phyloP scores from a whole-genome alignment of 2,329 filamentous ascomycete species.

The Cercospora brassicicola region DNA sequence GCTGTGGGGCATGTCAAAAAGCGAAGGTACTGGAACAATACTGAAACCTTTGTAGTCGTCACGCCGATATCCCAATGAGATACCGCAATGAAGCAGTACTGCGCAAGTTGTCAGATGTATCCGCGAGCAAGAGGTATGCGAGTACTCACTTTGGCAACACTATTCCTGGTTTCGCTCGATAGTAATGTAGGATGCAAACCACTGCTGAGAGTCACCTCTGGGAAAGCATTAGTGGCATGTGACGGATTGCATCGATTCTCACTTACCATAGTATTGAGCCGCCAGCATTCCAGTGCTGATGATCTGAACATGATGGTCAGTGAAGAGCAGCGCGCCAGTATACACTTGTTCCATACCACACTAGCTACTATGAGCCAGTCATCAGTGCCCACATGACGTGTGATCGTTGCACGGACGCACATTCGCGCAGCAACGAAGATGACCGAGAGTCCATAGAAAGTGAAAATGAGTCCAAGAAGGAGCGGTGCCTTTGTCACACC shows the following conservation, averaged over 20 bases:
- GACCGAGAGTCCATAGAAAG: constrained; percentile 16
- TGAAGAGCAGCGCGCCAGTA: not conserved
- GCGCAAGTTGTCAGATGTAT: not conserved
- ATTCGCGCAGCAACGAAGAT: constrained; percentile 12
- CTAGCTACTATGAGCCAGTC: constrained; percentile 17
- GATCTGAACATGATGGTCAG: not conserved
- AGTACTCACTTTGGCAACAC: not conserved
- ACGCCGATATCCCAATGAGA: constrained; percentile 6
- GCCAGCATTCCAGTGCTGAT: not conserved
- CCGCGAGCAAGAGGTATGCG: not conserved
- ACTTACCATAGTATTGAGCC: not conserved
- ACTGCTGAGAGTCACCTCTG: not conserved
- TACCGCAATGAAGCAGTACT: constrained; percentile 13
- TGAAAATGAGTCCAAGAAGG: constrained; percentile 11
- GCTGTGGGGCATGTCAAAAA: constrained; percentile 4
- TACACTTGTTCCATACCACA: constrained; percentile 5
- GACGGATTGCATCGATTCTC: not conserved
- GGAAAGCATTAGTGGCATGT: not conserved
- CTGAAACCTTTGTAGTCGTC: constrained; percentile 14
- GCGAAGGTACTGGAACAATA: constrained; percentile 18
- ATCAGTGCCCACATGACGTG: constrained; percentile 5
- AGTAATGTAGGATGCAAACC: not conserved
- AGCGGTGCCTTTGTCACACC: constrained; percentile 9
- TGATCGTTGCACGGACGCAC: constrained; percentile 3
- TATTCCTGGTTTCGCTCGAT: not conserved